phyloP scores from a whole-genome alignment of 176 grass and related monocot species.

The Aegilops bicornis region DNA sequence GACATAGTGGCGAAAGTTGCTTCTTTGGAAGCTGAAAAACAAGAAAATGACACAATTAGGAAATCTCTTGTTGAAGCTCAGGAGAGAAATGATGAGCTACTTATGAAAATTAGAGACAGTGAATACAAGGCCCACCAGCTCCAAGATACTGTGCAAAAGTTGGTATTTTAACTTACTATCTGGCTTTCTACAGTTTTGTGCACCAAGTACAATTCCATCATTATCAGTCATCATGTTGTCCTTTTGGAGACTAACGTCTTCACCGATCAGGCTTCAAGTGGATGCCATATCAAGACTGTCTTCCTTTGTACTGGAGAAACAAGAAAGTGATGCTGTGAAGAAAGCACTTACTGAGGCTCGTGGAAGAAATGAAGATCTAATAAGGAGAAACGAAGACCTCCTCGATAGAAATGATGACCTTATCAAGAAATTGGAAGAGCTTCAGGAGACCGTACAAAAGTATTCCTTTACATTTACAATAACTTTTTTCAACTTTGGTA shows the following conservation, averaged over 20 bases:
- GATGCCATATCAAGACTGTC: slow-evolving; percentile 59
- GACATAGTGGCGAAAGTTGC: slow-evolving; percentile 22
- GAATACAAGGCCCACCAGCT: slow-evolving; percentile 54
- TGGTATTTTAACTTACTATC: slow-evolving; percentile 32
- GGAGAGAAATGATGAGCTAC: slow-evolving; percentile 44
- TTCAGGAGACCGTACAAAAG: slow-evolving; percentile 58
- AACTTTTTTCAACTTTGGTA: not conserved
- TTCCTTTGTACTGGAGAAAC: slow-evolving; percentile 52
- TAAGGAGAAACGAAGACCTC: slow-evolving; percentile 54
- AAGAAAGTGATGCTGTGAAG: slow-evolving; percentile 48
- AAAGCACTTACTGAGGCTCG: slow-evolving; percentile 43
- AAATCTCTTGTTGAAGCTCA: slow-evolving; percentile 57
- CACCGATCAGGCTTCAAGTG: slow-evolving; percentile 46
- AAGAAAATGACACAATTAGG: slow-evolving; percentile 48
- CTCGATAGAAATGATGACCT: slow-evolving; percentile 57
- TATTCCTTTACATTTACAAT: not conserved
- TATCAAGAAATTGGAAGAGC: slow-evolving; percentile 58
- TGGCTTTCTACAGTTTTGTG: slow-evolving; percentile 25
- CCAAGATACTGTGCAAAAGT: slow-evolving; percentile 61
- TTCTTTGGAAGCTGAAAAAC: slow-evolving; percentile 50
- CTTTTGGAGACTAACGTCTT: slow-evolving; percentile 28
- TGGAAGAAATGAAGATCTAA: slow-evolving; percentile 54
- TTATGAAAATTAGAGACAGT: slow-evolving; percentile 49
- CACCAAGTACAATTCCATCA: slow-evolving; percentile 1
- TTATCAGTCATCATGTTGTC: slow-evolving; percentile 10